A percentile compares a stretch with the other conserved stretches of the same genome.
Conservation (phyloP, 1,284 basidiomycete genomes). For the Xerocomus nothofagi region DNA sequence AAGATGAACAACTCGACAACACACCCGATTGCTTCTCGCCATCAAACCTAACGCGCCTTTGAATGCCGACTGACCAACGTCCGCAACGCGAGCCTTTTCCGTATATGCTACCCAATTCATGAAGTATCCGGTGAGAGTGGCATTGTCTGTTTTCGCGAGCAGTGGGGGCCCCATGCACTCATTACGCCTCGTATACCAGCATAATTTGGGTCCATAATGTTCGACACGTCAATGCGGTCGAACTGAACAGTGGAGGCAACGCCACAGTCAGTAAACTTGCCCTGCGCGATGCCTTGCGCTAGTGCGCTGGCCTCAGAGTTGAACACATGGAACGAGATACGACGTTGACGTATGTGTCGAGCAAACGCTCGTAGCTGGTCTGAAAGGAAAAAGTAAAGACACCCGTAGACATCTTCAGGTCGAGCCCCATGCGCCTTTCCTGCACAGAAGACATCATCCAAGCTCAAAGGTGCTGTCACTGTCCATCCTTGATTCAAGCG, state of each 20-base stretch:
- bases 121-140: slow-evolving; percentile 43
- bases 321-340: slow-evolving; percentile 35
- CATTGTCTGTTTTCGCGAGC: slow-evolving; percentile 28
- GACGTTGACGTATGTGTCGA: slow-evolving; percentile 33
- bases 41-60: slow-evolving; percentile 11
- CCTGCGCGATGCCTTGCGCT: slow-evolving; percentile 18
- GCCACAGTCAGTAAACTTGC: slow-evolving; percentile 13
- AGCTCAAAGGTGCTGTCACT: slow-evolving; percentile 11
- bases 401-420: slow-evolving; percentile 45
- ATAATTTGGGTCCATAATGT: slow-evolving; percentile 44
- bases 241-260: slow-evolving; percentile 33
- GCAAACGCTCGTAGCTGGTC: slow-evolving; percentile 39
- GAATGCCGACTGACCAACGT: slow-evolving; percentile 4
- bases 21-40: slow-evolving; percentile 15
- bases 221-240: slow-evolving; percentile 47
- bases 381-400: slow-evolving; percentile 46
- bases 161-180: slow-evolving; percentile 39
- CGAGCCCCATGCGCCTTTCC: slow-evolving; percentile 39
- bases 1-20: not conserved
- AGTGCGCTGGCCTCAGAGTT: slow-evolving; percentile 31
- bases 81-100: slow-evolving; percentile 10
- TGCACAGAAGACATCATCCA: slow-evolving; percentile 29
- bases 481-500: not conserved
- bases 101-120: slow-evolving; percentile 44
- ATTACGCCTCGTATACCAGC: slow-evolving; percentile 38